Evolutionary conservation across 768 basidiomycete genomes (phyloP), one percentile per base, ranked within the genome.

Genomic region (Serendipita indica): DNA sequence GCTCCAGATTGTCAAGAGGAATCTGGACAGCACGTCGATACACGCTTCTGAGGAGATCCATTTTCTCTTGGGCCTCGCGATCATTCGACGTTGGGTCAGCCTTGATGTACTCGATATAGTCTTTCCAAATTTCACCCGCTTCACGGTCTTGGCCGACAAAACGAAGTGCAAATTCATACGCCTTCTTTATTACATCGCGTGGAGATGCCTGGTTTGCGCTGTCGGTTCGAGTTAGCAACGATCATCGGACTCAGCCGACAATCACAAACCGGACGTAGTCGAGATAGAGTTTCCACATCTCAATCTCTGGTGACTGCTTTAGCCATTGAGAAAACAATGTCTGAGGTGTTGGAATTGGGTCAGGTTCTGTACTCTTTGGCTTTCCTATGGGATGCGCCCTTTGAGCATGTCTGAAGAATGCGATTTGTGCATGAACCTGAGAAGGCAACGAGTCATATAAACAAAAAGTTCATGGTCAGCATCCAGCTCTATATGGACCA

Each of bases 41-140:
- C 0, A 88, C 83, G 68, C 88, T 89, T 60, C 96, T 82, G 3
- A 98, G 74, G 1, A 82, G 79, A 63, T 96, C 94, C 85, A 91
- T 92, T 69, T 91, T 90, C 67, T 94, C 89, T 65, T 92, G 89
- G 63, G 86, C 83, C 68, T 98, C 94, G 92, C 93, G 97, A 18
- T 90, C 89, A 25, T 84, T 87, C 12, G 78, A 79, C 0, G 85
- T 76, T 81, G 80, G 64, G 14, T 30, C 84, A 14, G 81, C 77
- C 63, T 80, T 82, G 56, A 99, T 70, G 68, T 96, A 97, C 60
- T 85, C 80, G 66, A 98, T 86, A 66, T 93, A 98, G 65, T 98
- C 93, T 60, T 74, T 78, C 93, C 94, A 98, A 34, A 99, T 89
- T 58, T 86, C 82, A 6, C 86, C 89, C 58, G 88, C 86, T 62